These are phyloP conservation scores for Sideroxylon spinosum DNA, from an alignment of 179 eudicot genomes.

Conservation along the genomic window DNA sequence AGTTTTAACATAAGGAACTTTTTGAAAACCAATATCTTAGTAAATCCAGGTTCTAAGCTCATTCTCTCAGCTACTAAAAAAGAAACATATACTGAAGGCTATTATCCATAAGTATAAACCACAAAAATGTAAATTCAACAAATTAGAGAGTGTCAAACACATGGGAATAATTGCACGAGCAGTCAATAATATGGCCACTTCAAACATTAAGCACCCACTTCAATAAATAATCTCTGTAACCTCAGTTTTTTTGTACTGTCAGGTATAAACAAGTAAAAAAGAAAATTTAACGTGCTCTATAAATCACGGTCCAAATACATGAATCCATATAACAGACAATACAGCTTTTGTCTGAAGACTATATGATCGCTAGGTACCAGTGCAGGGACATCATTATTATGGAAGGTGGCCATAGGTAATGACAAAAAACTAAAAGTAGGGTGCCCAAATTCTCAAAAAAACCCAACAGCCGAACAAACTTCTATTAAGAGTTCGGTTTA, in stretches of 20 bases:
- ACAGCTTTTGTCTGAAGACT: background rate
- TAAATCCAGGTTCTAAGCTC: background rate
- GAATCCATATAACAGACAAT: background rate
- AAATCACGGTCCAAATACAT: background rate
- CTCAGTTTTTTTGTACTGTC: background rate
- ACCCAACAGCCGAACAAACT: too few relatives aligned
- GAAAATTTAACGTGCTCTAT: too few relatives aligned
- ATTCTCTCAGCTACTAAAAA: background rate
- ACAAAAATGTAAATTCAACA: background rate
- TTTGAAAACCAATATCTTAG: background rate
- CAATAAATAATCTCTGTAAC: background rate
- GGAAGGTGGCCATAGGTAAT: too few relatives aligned
- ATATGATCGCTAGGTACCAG: background rate
- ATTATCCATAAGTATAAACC: background rate
- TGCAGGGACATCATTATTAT: too few relatives aligned
- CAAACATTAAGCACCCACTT: background rate
- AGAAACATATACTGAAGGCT: background rate
- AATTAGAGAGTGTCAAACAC: background rate
- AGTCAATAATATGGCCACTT: background rate
- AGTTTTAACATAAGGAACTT: background rate
- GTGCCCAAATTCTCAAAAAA: too few relatives aligned
- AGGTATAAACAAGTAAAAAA: background rate
- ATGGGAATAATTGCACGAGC: background rate
- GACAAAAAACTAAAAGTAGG: too few relatives aligned
- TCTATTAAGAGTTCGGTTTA: too few relatives aligned